Base-by-base conservation (phyloP, 169 alveolate genomes). In the Besnoitia besnoiti region DNA sequence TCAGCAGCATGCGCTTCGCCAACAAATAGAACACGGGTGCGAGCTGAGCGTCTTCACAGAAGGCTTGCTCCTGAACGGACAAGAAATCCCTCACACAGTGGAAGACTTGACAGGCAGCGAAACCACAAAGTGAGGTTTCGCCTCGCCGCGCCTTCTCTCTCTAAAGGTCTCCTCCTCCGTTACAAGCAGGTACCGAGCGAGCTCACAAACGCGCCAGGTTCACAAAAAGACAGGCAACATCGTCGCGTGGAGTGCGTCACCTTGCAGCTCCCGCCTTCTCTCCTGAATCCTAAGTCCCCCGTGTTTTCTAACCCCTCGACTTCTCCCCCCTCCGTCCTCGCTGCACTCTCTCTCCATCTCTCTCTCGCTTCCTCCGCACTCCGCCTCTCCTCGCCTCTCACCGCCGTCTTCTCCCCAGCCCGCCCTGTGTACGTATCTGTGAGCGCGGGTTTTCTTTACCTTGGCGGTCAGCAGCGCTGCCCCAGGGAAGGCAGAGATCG, bases 1-100 rank as follows among this genome's bases (percentile, higher is more conserved):
- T 91, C 91, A 91, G 80, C 49, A 91, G 75, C 89, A 91, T 91
- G 35, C 92, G 91, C 79, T 91, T 91, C 55, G 94, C 94, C 82
- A 91, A 39, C 59, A 91, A 50, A 85, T 50, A 91, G 59, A 61
- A 91, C 27, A 91, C 80, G 5, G 94, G 94, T 0, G 94, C 90
- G 55, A 91, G 88, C 62, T 87, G 89, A 5, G 92, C 89, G 42
- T 79, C 89, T 37, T 91, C 94, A 84, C 94, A 91, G 89, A 91
- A 91, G 2, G 94, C 91, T 30, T 77, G 89, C 37, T 91, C 94
- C 94, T 91, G 42, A 55, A 55, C 16, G 27, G 5, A 55, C 61
- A 0, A 24, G 30, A 50, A 50, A n/a, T n/a, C n/a, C n/a, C n/a
- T n/a, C n/a, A n/a, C n/a, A n/a, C n/a, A n/a, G 10, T 50, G 73